Evolutionary conservation across 2,329 filamentous ascomycete genomes (phyloP).

Genomic region (Leptographium radiaticola): DNA sequence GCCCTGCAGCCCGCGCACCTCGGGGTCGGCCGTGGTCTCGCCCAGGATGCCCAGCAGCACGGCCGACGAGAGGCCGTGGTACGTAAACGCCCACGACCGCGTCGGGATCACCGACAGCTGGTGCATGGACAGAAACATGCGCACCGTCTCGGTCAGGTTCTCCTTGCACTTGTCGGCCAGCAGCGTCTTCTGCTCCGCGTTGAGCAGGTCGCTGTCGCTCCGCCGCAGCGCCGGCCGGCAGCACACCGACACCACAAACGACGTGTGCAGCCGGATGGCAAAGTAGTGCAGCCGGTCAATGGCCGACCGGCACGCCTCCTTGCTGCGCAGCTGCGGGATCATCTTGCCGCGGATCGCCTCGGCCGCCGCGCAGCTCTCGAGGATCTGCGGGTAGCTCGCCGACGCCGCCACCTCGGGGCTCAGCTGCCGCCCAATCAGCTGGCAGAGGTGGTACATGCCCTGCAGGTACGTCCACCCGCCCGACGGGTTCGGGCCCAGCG

Average conservation of each 20-base stretch:
- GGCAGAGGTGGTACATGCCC: conserved; percentile 51
- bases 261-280: conserved; percentile 50
- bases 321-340: conserved; percentile 39
- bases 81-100: conserved; percentile 55
- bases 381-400: conserved; percentile 40
- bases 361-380: conserved; percentile 42
- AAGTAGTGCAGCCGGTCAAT: conserved; percentile 51
- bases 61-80: conserved; percentile 52
- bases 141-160: conserved; percentile 51
- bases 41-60: conserved; percentile 49
- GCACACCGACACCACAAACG: conserved; percentile 52
- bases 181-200: conserved; percentile 36
- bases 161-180: conserved; percentile 46
- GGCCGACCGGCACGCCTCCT: conserved; percentile 50
- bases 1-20: conserved; percentile 49
- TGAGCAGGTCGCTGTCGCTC: conserved; percentile 34
- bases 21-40: conserved; percentile 49
- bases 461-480: conserved; percentile 47
- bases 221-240: conserved; percentile 49
- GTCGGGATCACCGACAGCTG: conserved; percentile 54
- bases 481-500: conserved; percentile 27
- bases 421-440: conserved; percentile 44
- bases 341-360: conserved; percentile 37
- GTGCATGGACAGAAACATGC: conserved; percentile 58
- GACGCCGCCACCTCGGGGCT: conserved; percentile 39